Evolutionary conservation across 169 alveolate genomes (phyloP).

Genomic region (Theileria parva): DNA sequence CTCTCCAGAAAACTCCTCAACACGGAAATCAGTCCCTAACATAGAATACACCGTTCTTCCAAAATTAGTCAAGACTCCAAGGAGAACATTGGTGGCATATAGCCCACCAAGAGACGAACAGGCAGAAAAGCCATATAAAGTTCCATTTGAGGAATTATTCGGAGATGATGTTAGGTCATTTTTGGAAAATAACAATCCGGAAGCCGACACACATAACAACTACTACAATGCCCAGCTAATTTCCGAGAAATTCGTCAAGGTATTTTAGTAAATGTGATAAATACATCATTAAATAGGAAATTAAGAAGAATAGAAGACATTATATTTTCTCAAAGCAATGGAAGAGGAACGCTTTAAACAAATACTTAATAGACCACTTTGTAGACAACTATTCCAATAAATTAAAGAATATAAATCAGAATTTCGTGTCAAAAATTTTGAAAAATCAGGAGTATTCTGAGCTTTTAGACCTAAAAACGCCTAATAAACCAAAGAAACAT

Average conservation of each 20-base stretch:
- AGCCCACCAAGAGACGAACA: slow-evolving; percentile 26
- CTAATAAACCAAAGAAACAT: not conserved
- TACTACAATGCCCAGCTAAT: not conserved
- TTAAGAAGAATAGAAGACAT: slow-evolving; percentile 49
- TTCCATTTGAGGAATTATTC: slow-evolving; percentile 31
- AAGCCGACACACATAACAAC: not conserved
- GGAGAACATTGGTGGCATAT: slow-evolving; percentile 50
- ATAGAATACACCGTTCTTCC: slow-evolving; percentile 57
- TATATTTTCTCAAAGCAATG: slow-evolving; percentile 51
- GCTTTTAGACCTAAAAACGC: not conserved
- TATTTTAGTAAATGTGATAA: not conserved
- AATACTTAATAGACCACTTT: slow-evolving; percentile 16
- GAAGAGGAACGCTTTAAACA: slow-evolving; percentile 61
- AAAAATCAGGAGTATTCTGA: slow-evolving; percentile 3
- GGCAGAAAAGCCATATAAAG: not conserved
- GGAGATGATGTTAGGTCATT: not conserved
- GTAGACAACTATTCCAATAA: not conserved
- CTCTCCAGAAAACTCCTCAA: slow-evolving; percentile 5
- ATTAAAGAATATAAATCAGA: slow-evolving; percentile 10
- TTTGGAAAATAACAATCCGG: slow-evolving; percentile 7
- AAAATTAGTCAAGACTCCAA: slow-evolving; percentile 54
- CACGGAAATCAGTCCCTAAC: slow-evolving; percentile 5
- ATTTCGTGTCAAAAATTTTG: not conserved
- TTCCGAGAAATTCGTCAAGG: slow-evolving; percentile 11
- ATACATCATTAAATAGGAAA: slow-evolving; percentile 26